Conservation (phyloP, 768 basidiomycete genomes). For the Kwoniella sp. region DNA sequence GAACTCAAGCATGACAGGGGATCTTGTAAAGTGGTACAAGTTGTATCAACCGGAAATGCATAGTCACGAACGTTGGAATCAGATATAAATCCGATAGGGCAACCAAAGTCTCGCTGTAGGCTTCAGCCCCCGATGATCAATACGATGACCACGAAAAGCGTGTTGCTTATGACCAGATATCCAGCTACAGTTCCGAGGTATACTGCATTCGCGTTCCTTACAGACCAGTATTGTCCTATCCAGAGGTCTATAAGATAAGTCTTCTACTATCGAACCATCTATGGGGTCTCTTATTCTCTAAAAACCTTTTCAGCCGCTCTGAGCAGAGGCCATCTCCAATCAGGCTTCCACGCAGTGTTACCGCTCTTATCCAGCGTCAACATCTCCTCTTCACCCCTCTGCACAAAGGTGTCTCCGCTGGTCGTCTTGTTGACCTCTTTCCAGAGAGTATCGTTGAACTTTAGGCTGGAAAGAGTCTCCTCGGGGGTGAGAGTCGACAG, state of each 20-base stretch:
- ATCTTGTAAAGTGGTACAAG: background rate
- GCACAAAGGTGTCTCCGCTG: constrained; percentile 35
- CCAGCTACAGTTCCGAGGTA: no score
- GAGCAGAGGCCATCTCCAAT: constrained; percentile 60
- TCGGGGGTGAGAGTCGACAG: constrained; percentile 60
- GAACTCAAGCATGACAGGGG: no score
- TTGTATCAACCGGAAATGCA: background rate
- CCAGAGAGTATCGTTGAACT: constrained; percentile 64
- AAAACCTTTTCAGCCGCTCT: constrained; percentile 29
- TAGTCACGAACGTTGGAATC: no score
- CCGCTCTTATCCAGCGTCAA: constrained; percentile 64
- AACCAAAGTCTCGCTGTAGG: no score
- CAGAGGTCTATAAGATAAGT: no score
- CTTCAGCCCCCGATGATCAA: no score
- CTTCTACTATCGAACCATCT: background rate
- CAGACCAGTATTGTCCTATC: no score
- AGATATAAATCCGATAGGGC: no score
- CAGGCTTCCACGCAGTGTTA: constrained; percentile 64
- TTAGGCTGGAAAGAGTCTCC: constrained; percentile 62
- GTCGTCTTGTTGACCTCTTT: constrained; percentile 58
- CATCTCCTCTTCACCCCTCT: constrained; percentile 57
- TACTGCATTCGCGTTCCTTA: no score
- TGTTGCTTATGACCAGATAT: no score
- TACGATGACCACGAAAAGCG: no score
- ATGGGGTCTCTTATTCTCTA: constrained; percentile 7